Evolutionary conservation across 192 early-diverging fungal genomes (phyloP), one percentile per base, ranked within the genome.

Genomic region (Spizellomyces sp.): DNA sequence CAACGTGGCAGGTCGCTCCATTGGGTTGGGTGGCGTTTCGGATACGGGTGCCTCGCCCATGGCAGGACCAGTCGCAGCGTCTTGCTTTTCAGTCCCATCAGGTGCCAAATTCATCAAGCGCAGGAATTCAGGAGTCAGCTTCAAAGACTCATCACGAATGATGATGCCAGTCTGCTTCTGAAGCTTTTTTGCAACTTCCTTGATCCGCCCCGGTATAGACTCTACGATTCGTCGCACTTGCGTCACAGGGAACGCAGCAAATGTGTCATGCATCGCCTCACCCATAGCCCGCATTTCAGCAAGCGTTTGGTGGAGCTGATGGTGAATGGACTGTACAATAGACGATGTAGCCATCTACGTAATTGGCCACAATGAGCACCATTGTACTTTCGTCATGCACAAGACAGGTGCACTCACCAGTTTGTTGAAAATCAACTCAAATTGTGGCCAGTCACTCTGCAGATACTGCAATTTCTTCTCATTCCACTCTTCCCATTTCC

Each of bases 401-500:
- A 19, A 22, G n/a, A 56, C 54, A 6, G n/a, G 22, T 56, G 62
- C 55, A 5, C 56, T 46, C n/a, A 72, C 17, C 42, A 84, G 65
- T 65, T 84, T 84, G 55, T 76, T 58, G 62, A 72, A 79, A 59
- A 84, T 78, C n/a, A 84, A 55, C 56, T 81, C 70, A 61, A 77
- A 84, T 65, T 84, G 82, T 27, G 78, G 65, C 22, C 58, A 77
- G 66, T 84, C 82, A n/a, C 58, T 64, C 71, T 84, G 82, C 69
- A 71, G 56, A 57, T 84, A 78, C 6, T 55, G 52, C 22, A 81
- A 66, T 64, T 81, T 84, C 58, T 66, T 54, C 27, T 71, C 58
- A 43, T 83, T 69, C 82, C 82, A 84, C 3, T 62, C 77, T 58
- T 84, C 82, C 75, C 80, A 83, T 50, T 67, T 58, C 52, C 83